Evolutionary conservation across 2,329 filamentous ascomycete genomes (phyloP).

Genomic region (Didymella lethalis): DNA sequence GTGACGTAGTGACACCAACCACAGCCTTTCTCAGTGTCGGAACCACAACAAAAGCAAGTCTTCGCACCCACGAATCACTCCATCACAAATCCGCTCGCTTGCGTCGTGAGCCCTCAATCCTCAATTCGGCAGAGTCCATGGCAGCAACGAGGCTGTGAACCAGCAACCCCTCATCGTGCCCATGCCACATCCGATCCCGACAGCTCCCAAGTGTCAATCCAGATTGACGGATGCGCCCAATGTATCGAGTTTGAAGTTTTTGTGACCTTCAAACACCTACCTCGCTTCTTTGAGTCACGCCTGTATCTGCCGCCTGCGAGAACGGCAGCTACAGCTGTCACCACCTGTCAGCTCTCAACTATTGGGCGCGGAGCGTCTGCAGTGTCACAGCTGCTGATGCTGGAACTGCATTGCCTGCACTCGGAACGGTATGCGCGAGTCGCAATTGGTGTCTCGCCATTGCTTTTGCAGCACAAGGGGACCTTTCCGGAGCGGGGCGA

Average conservation of each 20-base stretch:
- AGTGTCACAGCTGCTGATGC: constrained; percentile 6
- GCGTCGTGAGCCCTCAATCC: constrained; percentile 1
- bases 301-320: not conserved
- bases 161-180: constrained; percentile 2
- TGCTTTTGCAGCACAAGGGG: constrained; percentile 7
- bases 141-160: constrained; percentile 13
- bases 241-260: not conserved
- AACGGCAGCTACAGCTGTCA: constrained; percentile 14
- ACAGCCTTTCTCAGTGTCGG: constrained; percentile 10
- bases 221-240: not conserved
- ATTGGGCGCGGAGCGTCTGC: constrained; percentile 1
- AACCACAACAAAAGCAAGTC: constrained; percentile 11
- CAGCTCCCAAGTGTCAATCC: not conserved
- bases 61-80: not conserved
- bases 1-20: constrained; percentile 13
- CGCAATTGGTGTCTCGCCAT: constrained; percentile 2
- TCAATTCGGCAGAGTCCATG: not conserved
- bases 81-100: constrained; percentile 9
- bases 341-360: constrained; percentile 3
- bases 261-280: not conserved
- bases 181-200: constrained; percentile 8
- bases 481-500: constrained; percentile 10
- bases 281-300: not conserved
- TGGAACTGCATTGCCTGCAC: constrained; percentile 2
- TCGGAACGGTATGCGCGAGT: not conserved